Evolutionary conservation across 1,284 basidiomycete genomes (phyloP).

Genomic region (Boletus sp.): DNA sequence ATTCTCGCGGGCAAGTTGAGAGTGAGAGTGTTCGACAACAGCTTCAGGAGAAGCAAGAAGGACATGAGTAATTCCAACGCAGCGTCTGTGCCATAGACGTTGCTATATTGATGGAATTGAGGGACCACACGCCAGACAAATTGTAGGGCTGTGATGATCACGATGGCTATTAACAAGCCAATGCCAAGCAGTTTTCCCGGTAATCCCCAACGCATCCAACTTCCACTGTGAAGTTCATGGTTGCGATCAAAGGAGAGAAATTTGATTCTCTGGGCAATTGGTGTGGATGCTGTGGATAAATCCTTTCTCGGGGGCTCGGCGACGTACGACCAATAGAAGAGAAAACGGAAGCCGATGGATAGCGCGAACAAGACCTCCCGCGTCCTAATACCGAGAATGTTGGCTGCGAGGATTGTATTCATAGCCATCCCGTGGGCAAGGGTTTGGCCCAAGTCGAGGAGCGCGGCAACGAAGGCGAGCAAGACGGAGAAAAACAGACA

Average conservation of each 20-base stretch:
- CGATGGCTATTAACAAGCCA: conserved; percentile 41
- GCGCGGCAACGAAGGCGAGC: conserved; percentile 56
- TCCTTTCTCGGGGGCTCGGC: conserved; percentile 52
- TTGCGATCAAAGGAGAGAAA: conserved; percentile 21
- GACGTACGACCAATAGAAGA: conserved; percentile 68
- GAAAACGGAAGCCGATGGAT: conserved; percentile 53
- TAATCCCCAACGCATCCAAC: conserved; percentile 61
- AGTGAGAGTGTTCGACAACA: conserved; percentile 52
- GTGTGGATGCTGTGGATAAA: conserved; percentile 19
- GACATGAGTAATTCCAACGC: conserved; percentile 57
- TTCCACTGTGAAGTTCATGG: conserved; percentile 46
- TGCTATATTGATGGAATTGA: conserved; percentile 40
- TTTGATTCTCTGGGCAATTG: conserved; percentile 15
- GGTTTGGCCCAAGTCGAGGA: conserved; percentile 61
- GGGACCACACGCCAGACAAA: conserved; percentile 57
- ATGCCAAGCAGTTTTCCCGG: conserved; percentile 52
- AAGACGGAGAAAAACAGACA: conserved; percentile 56
- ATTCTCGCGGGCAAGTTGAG: conserved; percentile 34
- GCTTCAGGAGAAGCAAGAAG: conserved; percentile 56
- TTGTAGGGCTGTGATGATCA: conserved; percentile 53
- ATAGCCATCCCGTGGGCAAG: conserved; percentile 40
- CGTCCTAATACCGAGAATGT: conserved; percentile 41
- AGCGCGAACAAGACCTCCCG: conserved; percentile 60
- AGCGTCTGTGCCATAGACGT: conserved; percentile 55
- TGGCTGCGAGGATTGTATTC: conserved; percentile 22